Conservation (phyloP, 352 stramenopile genomes). For the Globisporangium abappressorium region DNA sequence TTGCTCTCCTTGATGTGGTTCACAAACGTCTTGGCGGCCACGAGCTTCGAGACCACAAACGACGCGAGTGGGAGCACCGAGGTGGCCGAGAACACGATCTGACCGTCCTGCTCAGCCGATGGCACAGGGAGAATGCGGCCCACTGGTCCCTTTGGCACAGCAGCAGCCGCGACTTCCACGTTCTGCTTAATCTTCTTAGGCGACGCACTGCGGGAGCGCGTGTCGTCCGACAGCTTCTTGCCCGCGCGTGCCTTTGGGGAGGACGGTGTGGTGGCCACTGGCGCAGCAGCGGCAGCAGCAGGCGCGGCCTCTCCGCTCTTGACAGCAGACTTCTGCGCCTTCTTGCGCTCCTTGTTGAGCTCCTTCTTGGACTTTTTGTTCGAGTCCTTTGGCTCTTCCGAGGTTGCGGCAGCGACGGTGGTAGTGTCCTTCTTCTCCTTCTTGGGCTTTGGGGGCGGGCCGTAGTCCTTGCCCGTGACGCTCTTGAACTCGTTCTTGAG, state of each 20-base stretch:
- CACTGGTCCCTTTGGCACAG: conserved; percentile 12
- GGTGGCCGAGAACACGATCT: conserved; percentile 61
- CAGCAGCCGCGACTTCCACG: conserved; percentile 16
- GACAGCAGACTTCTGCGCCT: conserved; percentile 69
- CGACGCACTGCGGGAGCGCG: conserved; percentile 3
- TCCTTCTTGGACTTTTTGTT: conserved; percentile 86
- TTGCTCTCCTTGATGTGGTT: conserved; percentile 47
- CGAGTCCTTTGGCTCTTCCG: conserved; percentile 31
- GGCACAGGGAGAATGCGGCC: conserved; percentile 47
- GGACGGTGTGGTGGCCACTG: conserved; percentile 5
- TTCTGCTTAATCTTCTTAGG: conserved; percentile 27
- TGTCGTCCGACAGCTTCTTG: conserved; percentile 8
- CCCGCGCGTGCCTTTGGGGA: conserved; percentile 1
- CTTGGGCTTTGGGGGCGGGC: conserved; percentile 60
- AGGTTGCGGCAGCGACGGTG: conserved; percentile 9
- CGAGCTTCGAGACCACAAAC: conserved; percentile 61
- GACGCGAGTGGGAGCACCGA: conserved; percentile 57
- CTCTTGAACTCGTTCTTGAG: conserved; percentile 80
- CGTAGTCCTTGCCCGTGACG: conserved; percentile 69
- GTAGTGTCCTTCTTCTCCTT: conserved; percentile 47
- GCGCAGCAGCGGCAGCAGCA: conserved; percentile 9
- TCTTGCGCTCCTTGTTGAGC: conserved; percentile 88
- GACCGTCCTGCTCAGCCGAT: conserved; percentile 41
- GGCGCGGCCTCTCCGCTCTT: conserved; percentile 41
- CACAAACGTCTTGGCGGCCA: conserved; percentile 35